phyloP scores from a whole-genome alignment of 352 stramenopile species.

The Phytopythium delawarense region DNA sequence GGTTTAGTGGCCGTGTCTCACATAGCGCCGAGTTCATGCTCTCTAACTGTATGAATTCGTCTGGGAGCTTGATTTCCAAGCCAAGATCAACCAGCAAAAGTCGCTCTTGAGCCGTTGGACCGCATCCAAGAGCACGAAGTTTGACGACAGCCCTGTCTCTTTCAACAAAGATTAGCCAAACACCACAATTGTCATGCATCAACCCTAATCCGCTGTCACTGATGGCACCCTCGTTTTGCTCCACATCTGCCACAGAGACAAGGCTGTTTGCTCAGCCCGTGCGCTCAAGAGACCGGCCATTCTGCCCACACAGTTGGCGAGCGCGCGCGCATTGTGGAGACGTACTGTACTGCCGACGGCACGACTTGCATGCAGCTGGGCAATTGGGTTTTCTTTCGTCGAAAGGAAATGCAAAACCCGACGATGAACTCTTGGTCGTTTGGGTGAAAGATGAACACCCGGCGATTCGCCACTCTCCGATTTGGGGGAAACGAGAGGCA shows the following conservation, averaged over 20 bases:
- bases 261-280: not conserved
- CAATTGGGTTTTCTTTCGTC: too few relatives aligned
- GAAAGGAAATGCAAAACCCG: too few relatives aligned
- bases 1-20: slow-evolving; percentile 1
- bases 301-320: not conserved
- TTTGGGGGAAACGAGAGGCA: too few relatives aligned
- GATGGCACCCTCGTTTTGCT: not conserved
- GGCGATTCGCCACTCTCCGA: too few relatives aligned
- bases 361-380: too few relatives aligned
- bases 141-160: slow-evolving; percentile 3
- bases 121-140: not conserved
- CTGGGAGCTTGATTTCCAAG: not conserved
- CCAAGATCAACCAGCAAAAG: not conserved
- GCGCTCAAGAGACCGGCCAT: not conserved
- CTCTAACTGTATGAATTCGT: not conserved
- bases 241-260: slow-evolving; percentile 5
- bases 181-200: not conserved
- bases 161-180: slow-evolving; percentile 1
- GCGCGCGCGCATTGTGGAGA: not conserved
- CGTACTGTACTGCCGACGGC: not conserved
- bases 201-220: slow-evolving; percentile 8
- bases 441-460: too few relatives aligned
- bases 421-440: too few relatives aligned
- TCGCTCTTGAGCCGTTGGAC: not conserved
- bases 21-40: not conserved